Evolutionary conservation across 345 rosid species (phyloP), one percentile per base, ranked within the genome.

Genomic region (Salix udensis): DNA sequence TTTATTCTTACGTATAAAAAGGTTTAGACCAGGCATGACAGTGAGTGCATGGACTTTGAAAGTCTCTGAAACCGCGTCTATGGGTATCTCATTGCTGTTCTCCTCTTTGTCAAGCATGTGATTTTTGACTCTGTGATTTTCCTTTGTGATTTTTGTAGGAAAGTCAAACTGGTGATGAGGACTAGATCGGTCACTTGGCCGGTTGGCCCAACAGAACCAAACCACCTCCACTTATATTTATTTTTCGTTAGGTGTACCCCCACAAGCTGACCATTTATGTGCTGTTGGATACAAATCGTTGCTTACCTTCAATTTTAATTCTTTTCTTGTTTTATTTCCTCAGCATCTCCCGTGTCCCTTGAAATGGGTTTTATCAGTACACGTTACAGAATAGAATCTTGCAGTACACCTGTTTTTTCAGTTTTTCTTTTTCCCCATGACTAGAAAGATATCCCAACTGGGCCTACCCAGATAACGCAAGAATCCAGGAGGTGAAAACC

Each of bases 1-100:
- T 58, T 68, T 24, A 23, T 64, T 7, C 7, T 16, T 14, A 21
- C 64, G 13, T 12, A 4, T 36, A 68, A 68, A 16, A 68, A 67
- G 18, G 28, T 19, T 31, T 15, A 0, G 40, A 30, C 19, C 40
- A 16, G 68, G 40, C 40, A 31, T 65, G 68, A 68, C 30, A 42
- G 21, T 2, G 31, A 75, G 78, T 67, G 80, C 82, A 78, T 82
- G 85, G 68, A 83, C 80, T 26, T 77, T 78, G 84, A 74, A 80
- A 74, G 80, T 71, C 78, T 46, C 18, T 64, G 83, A 85, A 87
- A 85, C 76, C 88, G 88, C 88, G 90, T 86, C 71, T 42, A 30
- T 0, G 8, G 58, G 68, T 70, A 76, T 34, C 75, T 62, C 36
- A 2, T 65, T 40, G 10, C 65, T 12, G 21, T 44, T 12, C 19